Percentiles rank a stretch among this genome's conserved stretches.
Conservation (phyloP, 805 yeast genomes). For the Starmerella floris region DNA sequence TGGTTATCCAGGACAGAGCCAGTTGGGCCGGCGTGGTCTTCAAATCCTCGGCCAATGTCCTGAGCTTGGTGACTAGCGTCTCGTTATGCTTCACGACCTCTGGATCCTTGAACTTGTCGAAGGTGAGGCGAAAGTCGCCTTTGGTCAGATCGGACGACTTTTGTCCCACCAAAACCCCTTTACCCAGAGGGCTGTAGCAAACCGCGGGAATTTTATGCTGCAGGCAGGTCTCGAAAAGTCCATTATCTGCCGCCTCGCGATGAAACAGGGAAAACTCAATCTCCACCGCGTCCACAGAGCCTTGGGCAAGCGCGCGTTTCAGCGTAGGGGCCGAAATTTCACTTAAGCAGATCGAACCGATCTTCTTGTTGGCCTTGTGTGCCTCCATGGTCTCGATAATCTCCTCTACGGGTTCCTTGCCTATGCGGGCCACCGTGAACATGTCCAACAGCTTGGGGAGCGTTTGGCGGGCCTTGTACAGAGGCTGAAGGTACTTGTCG, state of each 20-base stretch:
- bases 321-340: conserved; percentile 58
- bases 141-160: conserved; percentile 37
- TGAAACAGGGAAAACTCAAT: conserved; percentile 63
- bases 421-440: conserved; percentile 65
- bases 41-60: conserved; percentile 36
- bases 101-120: conserved; percentile 43
- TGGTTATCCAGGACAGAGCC: conserved; percentile 53
- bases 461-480: conserved; percentile 16
- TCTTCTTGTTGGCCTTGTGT: conserved; percentile 21
- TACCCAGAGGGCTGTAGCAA: conserved; percentile 73
- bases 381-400: conserved; percentile 44
- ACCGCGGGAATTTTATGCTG: conserved; percentile 51
- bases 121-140: conserved; percentile 39
- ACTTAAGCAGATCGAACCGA: conserved; percentile 43
- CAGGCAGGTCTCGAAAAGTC: conserved; percentile 46
- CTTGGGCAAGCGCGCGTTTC: conserved; percentile 40
- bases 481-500: conserved; percentile 16
- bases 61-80: conserved; percentile 36
- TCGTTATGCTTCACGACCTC: conserved; percentile 46
- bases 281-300: conserved; percentile 57
- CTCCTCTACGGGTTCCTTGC: conserved; percentile 41
- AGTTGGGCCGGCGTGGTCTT: conserved; percentile 49
- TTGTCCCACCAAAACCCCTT: conserved; percentile 62
- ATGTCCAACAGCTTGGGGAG: conserved; percentile 32
- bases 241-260: conserved; percentile 49